Evolutionary conservation across 805 yeast genomes (phyloP).

Genomic region (Candida peoriensis): DNA sequence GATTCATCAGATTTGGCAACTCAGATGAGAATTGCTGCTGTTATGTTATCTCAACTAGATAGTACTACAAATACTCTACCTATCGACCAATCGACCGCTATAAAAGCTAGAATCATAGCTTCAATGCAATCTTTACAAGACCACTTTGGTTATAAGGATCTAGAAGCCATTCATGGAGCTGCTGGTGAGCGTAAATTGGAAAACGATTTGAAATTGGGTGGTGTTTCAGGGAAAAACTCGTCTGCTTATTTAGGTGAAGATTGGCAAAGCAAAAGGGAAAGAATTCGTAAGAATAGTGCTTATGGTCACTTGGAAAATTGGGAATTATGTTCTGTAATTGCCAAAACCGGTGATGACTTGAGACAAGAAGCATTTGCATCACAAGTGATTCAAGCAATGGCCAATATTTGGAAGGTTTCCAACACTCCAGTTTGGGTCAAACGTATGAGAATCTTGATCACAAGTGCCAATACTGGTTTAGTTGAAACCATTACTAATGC

Average conservation of each 20-base stretch:
- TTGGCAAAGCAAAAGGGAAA: constrained; percentile 76
- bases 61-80: constrained; percentile 48
- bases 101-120: constrained; percentile 63
- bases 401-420: constrained; percentile 73
- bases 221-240: constrained; percentile 39
- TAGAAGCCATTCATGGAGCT: constrained; percentile 52
- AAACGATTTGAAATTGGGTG: constrained; percentile 85
- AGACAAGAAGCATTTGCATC: constrained; percentile 98
- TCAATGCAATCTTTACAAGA: constrained; percentile 76
- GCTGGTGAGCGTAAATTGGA: constrained; percentile 91
- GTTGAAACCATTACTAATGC: constrained; percentile 97
- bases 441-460: constrained; percentile 84
- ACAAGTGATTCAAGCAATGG: constrained; percentile 83
- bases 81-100: constrained; percentile 55
- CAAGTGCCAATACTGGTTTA: constrained; percentile 85
- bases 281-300: constrained; percentile 73
- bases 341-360: constrained; percentile 92
- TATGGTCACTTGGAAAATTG: constrained; percentile 87
- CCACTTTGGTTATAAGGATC: constrained; percentile 49
- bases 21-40: constrained; percentile 94
- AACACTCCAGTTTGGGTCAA: constrained; percentile 84
- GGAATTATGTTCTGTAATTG: constrained; percentile 94
- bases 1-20: constrained; percentile 52
- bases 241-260: constrained; percentile 80
- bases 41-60: constrained; percentile 89